Conservation (phyloP, 2,329 filamentous ascomycete genomes). For the Cladosporium phlei region DNA sequence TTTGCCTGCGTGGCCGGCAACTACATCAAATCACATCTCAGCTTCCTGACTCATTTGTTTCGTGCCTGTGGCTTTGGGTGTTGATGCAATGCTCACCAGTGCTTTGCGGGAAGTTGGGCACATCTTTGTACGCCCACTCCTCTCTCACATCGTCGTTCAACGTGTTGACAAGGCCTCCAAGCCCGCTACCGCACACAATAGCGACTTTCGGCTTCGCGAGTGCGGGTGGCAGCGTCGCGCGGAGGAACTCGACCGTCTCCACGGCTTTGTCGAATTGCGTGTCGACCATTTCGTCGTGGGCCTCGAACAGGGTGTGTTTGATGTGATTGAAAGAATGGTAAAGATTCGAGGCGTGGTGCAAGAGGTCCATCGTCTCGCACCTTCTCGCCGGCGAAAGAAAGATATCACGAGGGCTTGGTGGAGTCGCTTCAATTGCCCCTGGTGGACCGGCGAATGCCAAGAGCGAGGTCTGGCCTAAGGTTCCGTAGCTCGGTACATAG, state of each 20-base stretch:
- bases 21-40: slow-evolving; percentile 24
- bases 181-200: slow-evolving; percentile 61
- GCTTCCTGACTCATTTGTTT: slow-evolving; percentile 23
- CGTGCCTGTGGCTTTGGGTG: slow-evolving; percentile 1
- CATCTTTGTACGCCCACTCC: slow-evolving; percentile 54
- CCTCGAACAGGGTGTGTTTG: slow-evolving; percentile 25
- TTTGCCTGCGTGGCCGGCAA: slow-evolving; percentile 60
- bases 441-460: neutral
- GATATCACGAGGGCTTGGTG: neutral
- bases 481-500: too few species aligned
- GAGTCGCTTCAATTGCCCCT: too few species aligned
- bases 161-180: slow-evolving; percentile 57
- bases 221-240: slow-evolving; percentile 47
- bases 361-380: slow-evolving; percentile 17
- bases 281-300: slow-evolving; percentile 31
- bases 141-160: slow-evolving; percentile 47
- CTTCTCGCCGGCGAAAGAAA: neutral
- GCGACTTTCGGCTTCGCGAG: slow-evolving; percentile 51
- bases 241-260: slow-evolving; percentile 50
- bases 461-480: neutral
- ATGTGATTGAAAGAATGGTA: slow-evolving; percentile 32
- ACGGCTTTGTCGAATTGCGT: slow-evolving; percentile 40
- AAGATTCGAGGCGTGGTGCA: slow-evolving; percentile 30
- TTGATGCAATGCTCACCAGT: slow-evolving; percentile 46
- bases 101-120: slow-evolving; percentile 58